These are phyloP conservation scores for Digitaria exilis DNA, from an alignment of 202 grass and related monocot species.

Conservation along the genomic window DNA sequence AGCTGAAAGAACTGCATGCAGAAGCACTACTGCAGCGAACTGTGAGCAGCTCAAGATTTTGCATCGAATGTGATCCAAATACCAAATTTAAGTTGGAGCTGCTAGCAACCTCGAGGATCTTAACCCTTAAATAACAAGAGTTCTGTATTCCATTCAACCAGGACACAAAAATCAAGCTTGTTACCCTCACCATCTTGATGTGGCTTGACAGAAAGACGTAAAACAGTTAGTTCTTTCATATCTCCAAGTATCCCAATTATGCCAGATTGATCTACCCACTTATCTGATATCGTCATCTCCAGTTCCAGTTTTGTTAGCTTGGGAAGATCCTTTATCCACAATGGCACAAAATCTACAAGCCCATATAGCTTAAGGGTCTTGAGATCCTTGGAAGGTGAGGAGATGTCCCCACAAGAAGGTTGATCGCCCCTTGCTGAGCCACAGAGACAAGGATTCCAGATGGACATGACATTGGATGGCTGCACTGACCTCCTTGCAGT, in stretches of 20 bases:
- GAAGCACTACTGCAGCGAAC: not conserved
- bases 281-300: not conserved
- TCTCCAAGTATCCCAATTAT: not conserved
- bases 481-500: not conserved
- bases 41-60: not conserved
- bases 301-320: not conserved
- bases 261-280: not conserved
- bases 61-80: not conserved
- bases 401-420: not conserved
- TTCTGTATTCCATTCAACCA: not conserved
- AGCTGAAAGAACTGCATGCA: not conserved
- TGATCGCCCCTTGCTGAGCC: not conserved
- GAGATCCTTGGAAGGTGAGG: not conserved
- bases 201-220: not conserved
- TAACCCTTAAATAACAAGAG: not conserved
- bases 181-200: not conserved
- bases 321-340: not conserved
- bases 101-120: not conserved
- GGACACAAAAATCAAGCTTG: not conserved
- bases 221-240: not conserved
- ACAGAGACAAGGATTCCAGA: not conserved
- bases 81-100: not conserved
- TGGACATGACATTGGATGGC: not conserved
- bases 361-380: not conserved
- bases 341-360: not conserved